Base-by-base conservation (phyloP, 2,329 filamentous ascomycete genomes). In the Fusarium temperatum region DNA sequence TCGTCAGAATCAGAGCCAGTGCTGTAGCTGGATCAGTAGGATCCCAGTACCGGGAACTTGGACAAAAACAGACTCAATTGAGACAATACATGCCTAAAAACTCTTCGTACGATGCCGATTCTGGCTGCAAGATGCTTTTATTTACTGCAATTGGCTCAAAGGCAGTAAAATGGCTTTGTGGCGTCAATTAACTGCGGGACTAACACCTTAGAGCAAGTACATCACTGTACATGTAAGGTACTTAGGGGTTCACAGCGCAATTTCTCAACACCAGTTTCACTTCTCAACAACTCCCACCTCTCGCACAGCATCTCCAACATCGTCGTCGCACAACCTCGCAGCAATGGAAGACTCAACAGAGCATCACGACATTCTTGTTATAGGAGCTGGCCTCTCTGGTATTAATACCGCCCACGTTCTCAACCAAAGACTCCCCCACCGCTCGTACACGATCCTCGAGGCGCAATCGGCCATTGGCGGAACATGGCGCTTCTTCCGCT, bases 401-500 rank as follows among this genome's bases (percentile, higher is more conserved):
- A 90, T 95, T 83, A 94, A 94, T 77, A 86, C 91, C 24, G 93
- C 89, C 8, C 93, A 95, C 78, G 88, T 91, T 39, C 78, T 94
- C 7, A 87, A 90, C 72, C 84, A 85, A 3, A 80, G 87, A 65
- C 82, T 91, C 11, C 92, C 93, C 1, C 81, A 87, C 63, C 78
- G 80, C 48, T 86, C 83, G 41, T 94, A 91, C 77, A 85, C 88
- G 50, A 88, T 96, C 53, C 87, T 96, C 48, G 93, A 96, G 80
- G 87, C 86, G 8, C 89, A 92, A 61, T 82, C 87, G 63, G 84
- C 87, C 47, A 84, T 95, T 14, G 93, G 93, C 18, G 93, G 93
- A 35, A 96, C 93, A 20, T 96, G 93, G 93, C 89, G 89, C 75
- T 88, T 94, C 63, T 96, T 94, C 85, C 89, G 88, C 50, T 95